Base-by-base conservation (phyloP, 2,329 filamentous ascomycete genomes). In the Alternaria panax region DNA sequence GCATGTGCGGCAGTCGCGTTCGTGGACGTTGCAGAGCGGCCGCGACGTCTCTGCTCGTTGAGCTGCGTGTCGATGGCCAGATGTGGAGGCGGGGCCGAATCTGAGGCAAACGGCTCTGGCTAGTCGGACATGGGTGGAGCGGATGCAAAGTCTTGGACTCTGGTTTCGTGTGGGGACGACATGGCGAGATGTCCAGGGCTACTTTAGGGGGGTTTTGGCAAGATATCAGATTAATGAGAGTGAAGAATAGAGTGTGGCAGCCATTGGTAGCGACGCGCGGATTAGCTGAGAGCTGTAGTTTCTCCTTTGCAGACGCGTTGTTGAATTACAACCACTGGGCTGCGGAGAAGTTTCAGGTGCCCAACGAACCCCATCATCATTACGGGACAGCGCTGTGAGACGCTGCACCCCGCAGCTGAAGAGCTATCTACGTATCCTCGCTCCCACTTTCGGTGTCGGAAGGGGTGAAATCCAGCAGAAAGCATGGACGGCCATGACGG, bases 101-200 rank as follows among this genome's bases (percentile, higher is more conserved):
- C 60, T 8, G 57, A 51, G 22, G 59, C 30, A 43, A 61, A 53
- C 4, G 53, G 59, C 20, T 64, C 57, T 25, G 63, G 51, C 20
- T 59, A 32, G 18, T 52, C 51, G 18, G 68, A 62, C 22, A 52
- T 40, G 16, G 67, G 63, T 25, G 62, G 57, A 41, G 68, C 60
- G 20, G 70, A 59, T n/a, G 71, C 73, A 57, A 77, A 76, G 66
- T 77, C 75, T 22, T 71, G 71, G 52, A 76, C 69, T 54, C 65
- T 71, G 43, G 73, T 65, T 43, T 66, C 59, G 27, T 57, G 63
- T 38, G 65, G 67, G 30, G 71, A 68, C 43, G 73, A 63, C 74
- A 77, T 77, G 18, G 58, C 51, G 57, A 52, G 36, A 9, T 40
- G 18, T 7, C 7, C n/a, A 20, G 18, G 9, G 9, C 9, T 28